Evolutionary conservation across 148 eudicot species (phyloP).

Genomic region (Salicornia ramosissima): DNA sequence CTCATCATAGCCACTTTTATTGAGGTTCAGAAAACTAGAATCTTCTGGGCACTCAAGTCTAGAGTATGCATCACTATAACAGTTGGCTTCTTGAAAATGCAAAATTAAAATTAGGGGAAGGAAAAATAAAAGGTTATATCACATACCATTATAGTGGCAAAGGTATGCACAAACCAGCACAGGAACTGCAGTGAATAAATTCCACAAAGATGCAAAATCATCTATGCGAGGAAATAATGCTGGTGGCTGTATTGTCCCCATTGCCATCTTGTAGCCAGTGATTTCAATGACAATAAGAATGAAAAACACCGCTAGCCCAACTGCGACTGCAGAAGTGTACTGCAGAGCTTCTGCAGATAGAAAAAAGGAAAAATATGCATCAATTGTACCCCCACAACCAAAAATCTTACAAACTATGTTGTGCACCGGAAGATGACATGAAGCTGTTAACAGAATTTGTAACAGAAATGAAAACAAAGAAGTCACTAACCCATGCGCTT

Average conservation of each 20-base stretch:
- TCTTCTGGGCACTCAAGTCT: neutral
- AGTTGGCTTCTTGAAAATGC: neutral
- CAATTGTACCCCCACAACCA: neutral
- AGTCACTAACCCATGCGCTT: constrained; percentile 73
- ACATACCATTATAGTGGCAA: constrained; percentile 88
- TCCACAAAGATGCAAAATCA: constrained; percentile 45
- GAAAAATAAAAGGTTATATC: neutral
- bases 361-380: neutral
- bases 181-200: constrained; percentile 82
- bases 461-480: neutral
- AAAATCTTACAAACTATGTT: no score
- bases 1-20: neutral
- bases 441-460: neutral
- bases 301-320: constrained; percentile 76
- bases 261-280: constrained; percentile 56
- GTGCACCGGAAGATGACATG: neutral
- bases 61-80: neutral
- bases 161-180: constrained; percentile 89
- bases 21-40: neutral
- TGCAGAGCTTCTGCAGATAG: constrained; percentile 68
- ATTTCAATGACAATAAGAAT: constrained; percentile 64
- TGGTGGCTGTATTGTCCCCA: constrained; percentile 62
- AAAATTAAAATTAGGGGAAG: neutral
- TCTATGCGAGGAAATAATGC: constrained; percentile 61
- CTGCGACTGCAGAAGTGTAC: constrained; percentile 78